Percentiles rank a stretch among this genome's conserved stretches.
These are phyloP conservation scores for Isatis lusitanica DNA, from an alignment of 441 rosid genomes.

Conservation along the genomic window DNA sequence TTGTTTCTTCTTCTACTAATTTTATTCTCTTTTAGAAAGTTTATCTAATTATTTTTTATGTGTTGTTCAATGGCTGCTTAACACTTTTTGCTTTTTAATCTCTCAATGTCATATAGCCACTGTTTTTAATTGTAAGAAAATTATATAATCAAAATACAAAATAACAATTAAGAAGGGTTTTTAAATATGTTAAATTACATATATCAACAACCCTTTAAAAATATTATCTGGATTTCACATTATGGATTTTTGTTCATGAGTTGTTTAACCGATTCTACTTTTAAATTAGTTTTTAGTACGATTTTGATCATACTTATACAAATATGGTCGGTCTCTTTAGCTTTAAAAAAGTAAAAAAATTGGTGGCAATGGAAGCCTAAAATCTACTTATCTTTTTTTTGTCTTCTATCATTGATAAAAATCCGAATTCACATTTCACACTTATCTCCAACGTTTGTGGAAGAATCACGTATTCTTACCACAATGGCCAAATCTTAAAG, in stretches of 20 bases:
- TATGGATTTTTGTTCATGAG: background rate
- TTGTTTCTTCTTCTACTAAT: background rate
- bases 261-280: background rate
- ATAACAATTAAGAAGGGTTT: background rate
- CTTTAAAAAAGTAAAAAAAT: background rate
- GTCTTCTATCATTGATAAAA: background rate
- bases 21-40: background rate
- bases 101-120: too few relatives aligned
- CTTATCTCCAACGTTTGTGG: background rate
- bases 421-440: background rate
- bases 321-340: background rate
- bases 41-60: background rate
- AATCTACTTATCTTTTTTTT: background rate
- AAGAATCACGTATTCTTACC: background rate
- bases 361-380: background rate
- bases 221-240: background rate
- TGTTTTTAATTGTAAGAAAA: too few relatives aligned
- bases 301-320: background rate
- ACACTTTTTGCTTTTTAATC: background rate
- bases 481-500: background rate
- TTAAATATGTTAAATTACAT: background rate
- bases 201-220: background rate
- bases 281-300: background rate
- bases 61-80: background rate
- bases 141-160: too few relatives aligned